Evolutionary conservation across 2,329 filamentous ascomycete genomes (phyloP).

Genomic region (Curvularia sp.): DNA sequence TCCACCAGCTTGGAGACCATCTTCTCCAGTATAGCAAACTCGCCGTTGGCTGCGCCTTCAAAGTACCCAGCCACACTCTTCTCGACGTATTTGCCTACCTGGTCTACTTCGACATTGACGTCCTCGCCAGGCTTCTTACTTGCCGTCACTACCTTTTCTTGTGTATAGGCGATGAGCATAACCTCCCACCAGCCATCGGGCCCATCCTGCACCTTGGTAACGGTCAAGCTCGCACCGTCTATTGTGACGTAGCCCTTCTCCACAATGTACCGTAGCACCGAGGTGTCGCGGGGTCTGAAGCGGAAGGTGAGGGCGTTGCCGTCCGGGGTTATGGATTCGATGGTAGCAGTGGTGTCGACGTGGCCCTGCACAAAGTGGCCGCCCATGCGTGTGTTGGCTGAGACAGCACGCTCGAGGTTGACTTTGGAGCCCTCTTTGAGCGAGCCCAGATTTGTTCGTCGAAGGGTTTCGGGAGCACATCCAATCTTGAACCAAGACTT

Average conservation of each 20-base stretch:
- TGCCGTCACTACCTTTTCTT: constrained; percentile 86
- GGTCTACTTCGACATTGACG: constrained; percentile 93
- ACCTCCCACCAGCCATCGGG: constrained; percentile 89
- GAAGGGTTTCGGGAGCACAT: constrained; percentile 92
- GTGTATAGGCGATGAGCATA: constrained; percentile 97
- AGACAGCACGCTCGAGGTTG: constrained; percentile 93
- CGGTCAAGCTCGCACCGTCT: constrained; percentile 91
- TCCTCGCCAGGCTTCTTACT: constrained; percentile 79
- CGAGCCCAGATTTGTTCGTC: constrained; percentile 89
- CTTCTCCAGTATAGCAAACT: constrained; percentile 59
- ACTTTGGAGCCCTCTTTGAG: constrained; percentile 72
- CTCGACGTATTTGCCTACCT: constrained; percentile 84
- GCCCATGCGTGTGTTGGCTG: constrained; percentile 91
- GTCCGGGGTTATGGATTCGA: constrained; percentile 76
- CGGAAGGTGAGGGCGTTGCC: constrained; percentile 91
- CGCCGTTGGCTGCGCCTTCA: constrained; percentile 61
- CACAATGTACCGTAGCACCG: constrained; percentile 84
- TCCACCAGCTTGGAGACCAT: constrained; percentile 74
- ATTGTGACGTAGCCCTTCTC: constrained; percentile 96
- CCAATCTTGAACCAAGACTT: constrained; percentile 80
- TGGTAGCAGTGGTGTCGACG: constrained; percentile 85
- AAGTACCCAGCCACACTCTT: constrained; percentile 89
- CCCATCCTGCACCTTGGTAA: constrained; percentile 83
- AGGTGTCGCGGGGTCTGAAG: constrained; percentile 72
- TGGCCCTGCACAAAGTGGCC: constrained; percentile 98